These are phyloP conservation scores for Carnegiea gigantea DNA, from an alignment of 179 eudicot genomes.

Conservation along the genomic window DNA sequence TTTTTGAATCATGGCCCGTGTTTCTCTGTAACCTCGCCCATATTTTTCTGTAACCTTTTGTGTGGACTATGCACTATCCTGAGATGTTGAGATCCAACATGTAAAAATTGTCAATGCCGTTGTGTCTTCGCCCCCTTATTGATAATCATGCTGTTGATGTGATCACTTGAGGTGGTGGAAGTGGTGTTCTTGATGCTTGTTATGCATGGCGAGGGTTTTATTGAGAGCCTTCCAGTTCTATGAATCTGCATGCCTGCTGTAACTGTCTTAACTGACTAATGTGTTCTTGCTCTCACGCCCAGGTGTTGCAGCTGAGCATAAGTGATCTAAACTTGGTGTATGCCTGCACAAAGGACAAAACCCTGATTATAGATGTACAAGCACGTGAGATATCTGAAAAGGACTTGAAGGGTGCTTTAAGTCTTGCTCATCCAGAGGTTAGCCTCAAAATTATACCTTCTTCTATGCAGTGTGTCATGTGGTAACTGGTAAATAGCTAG, in stretches of 20 bases:
- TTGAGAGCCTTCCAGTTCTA: neutral
- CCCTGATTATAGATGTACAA: conserved; percentile 97
- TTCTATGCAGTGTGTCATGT: neutral
- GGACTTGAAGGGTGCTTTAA: conserved; percentile 78
- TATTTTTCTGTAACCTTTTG: neutral
- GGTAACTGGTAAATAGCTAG: neutral
- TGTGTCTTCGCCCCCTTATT: neutral
- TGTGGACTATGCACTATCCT: neutral
- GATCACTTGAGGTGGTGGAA: neutral
- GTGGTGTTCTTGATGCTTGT: neutral
- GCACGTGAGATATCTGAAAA: conserved; percentile 91
- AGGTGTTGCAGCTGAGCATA: conserved; percentile 63
- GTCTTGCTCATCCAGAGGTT: conserved; percentile 96
- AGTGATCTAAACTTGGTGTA: conserved; percentile 97
- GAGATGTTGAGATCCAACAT: neutral
- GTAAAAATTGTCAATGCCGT: neutral
- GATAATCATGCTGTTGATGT: no score
- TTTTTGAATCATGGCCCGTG: neutral
- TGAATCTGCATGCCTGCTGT: neutral
- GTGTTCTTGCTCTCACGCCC: conserved; percentile 14
- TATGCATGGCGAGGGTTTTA: neutral
- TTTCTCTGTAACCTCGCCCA: neutral
- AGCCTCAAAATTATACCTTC: conserved; percentile 15
- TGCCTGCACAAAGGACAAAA: conserved; percentile 95
- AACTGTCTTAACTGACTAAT: neutral